Base-by-base conservation (phyloP, 495 filamentous ascomycete genomes). In the Chlorociboria aeruginascens region DNA sequence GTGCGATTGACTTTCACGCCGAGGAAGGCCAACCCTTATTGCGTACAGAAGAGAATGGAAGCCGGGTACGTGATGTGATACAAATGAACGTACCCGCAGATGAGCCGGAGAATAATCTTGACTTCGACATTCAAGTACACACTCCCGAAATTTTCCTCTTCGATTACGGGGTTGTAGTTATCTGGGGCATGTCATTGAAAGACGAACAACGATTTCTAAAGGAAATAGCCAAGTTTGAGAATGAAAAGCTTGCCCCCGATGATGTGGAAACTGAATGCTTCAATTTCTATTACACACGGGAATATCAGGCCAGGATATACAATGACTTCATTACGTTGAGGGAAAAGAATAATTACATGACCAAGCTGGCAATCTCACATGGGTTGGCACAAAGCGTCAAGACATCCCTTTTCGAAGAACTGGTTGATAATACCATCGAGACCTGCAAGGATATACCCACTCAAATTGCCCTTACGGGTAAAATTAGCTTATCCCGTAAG, bases 91-190 rank as follows among this genome's bases (percentile, higher is more conserved):
- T 25, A 12, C 10, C 36, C 11, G n/a, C 8, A 16, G 40, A 51
- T 14, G 33, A 34, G 29, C 39, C 52, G 14, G 56, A 61, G 7
- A 40, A 25, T 9, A 64, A 60, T 10, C 56, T 64, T 28, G 68
- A 86, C 59, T 79, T 86, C 42, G 83, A 86, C 61, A 89, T 77
- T 16, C 72, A 61, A 47, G 85, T 96, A 9, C 86, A 94, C 61
- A 94, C 81, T 1, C 89, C 90, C 0, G 92, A 98, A 63, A 74
- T 96, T 8, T 97, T 98, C 63, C 73, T 98, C 17, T 98, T 95
- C 61, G 83, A 95, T 54, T 98, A 98, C 58, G 92, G 92, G 35
- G 93, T 95, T n/a, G 85, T 95, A n/a, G 92, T 98, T n/a, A 89
- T 97, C 61, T 98, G 92, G 92, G 92, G 92, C 49, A 95, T 98